These are phyloP conservation scores for Lipomyces spencermartinsiae DNA, from an alignment of 805 yeast genomes.

Conservation along the genomic window DNA sequence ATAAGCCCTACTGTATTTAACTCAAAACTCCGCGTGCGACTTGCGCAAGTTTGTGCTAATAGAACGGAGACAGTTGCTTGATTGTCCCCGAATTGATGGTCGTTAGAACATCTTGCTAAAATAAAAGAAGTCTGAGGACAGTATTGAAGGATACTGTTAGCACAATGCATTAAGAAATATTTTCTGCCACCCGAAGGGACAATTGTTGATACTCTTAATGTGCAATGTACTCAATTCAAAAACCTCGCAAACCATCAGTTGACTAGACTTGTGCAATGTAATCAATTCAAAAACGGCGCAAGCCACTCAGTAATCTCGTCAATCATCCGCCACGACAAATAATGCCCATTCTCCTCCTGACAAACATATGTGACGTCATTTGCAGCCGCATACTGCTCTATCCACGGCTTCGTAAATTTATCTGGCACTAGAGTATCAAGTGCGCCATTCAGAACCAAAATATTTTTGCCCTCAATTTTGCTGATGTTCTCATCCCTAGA, in stretches of 20 bases:
- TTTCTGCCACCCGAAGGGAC: no score
- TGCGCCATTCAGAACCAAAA: constrained; percentile 47
- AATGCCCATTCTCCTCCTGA: constrained; percentile 46
- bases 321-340: constrained; percentile 43
- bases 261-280: not conserved
- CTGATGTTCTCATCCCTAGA: constrained; percentile 31
- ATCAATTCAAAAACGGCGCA: constrained; percentile 22
- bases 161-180: no score
- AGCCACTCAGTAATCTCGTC: constrained; percentile 42
- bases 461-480: constrained; percentile 31
- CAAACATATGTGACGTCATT: constrained; percentile 39
- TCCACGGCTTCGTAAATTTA: constrained; percentile 45
- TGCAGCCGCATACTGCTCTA: constrained; percentile 31
- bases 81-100: no score
- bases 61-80: no score
- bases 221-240: constrained; percentile 11
- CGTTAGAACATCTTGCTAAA: no score
- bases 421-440: constrained; percentile 49
- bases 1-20: no score
- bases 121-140: no score
- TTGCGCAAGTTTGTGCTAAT: no score
- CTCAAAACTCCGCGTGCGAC: no score
- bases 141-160: no score
- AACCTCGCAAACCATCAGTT: constrained; percentile 40
- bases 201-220: not conserved